Evolutionary conservation across 345 rosid genomes (phyloP).

Genomic region (Dipteronia dyeriana): DNA sequence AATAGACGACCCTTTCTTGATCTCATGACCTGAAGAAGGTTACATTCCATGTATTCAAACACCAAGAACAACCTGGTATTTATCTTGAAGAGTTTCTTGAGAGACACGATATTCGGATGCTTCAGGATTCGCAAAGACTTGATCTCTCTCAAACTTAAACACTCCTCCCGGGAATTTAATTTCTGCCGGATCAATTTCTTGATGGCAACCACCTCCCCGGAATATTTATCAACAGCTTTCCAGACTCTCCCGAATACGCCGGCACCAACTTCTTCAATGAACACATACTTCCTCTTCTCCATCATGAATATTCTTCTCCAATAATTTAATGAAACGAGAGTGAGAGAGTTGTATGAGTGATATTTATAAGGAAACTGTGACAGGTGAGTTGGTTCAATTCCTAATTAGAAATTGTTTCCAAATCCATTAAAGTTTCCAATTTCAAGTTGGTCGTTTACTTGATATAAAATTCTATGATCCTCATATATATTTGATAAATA

Average conservation of each 20-base stretch:
- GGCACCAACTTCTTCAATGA: not conserved
- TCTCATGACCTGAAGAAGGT: constrained; percentile 41
- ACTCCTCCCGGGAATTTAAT: constrained; percentile 39
- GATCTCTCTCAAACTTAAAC: constrained; percentile 37
- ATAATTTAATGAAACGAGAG: too few species aligned
- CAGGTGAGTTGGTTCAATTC: too few species aligned
- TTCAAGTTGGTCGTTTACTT: too few species aligned
- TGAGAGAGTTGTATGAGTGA: too few species aligned
- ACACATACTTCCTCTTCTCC: not conserved
- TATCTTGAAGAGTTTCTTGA: constrained; percentile 43
- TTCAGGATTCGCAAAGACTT: constrained; percentile 39
- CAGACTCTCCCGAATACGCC: constrained; percentile 2
- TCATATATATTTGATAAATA: too few species aligned
- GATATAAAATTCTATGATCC: too few species aligned
- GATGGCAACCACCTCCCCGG: not conserved
- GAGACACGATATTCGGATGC: constrained; percentile 47
- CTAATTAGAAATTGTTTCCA: too few species aligned
- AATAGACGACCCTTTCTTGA: constrained; percentile 27
- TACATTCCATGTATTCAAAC: constrained; percentile 52
- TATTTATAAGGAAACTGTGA: too few species aligned
- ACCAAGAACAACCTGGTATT: constrained; percentile 33
- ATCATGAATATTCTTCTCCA: not conserved
- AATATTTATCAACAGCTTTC: not conserved
- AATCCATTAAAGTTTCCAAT: too few species aligned
- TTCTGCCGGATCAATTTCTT: constrained; percentile 3